Evolutionary conservation across 2,329 filamentous ascomycete species (phyloP).

Genomic region (Beauveria bassiana): DNA sequence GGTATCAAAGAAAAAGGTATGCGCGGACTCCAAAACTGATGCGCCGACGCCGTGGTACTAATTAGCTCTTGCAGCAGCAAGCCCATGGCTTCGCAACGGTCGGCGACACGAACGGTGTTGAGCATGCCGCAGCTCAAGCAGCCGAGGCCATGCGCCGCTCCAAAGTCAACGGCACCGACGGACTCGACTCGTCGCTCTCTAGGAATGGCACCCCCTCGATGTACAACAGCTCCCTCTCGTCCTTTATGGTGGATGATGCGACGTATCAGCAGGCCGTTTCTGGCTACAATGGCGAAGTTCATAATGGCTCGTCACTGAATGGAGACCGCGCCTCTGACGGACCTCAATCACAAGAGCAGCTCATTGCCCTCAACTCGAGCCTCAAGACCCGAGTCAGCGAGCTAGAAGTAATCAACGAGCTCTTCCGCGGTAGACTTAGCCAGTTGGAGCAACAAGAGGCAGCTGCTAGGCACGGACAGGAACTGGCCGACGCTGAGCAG

Average conservation of each 20-base stretch:
- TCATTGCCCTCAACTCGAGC: constrained; percentile 71
- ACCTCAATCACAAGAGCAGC: constrained; percentile 71
- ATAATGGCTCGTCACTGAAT: constrained; percentile 39
- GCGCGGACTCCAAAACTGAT: constrained; percentile 11
- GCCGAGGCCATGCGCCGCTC: constrained; percentile 50
- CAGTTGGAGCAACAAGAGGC: constrained; percentile 73
- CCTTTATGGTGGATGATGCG: constrained; percentile 70
- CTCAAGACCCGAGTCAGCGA: constrained; percentile 95
- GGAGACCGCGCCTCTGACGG: constrained; percentile 59
- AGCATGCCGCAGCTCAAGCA: constrained; percentile 46
- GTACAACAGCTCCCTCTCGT: constrained; percentile 65
- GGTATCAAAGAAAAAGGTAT: constrained; percentile 76
- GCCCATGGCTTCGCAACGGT: constrained; percentile 31
- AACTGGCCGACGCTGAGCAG: constrained; percentile 48
- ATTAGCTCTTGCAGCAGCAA: constrained; percentile 21
- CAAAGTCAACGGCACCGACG: constrained; percentile 68
- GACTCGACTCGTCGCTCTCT: constrained; percentile 70
- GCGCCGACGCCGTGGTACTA: neutral
- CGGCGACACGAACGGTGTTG: constrained; percentile 52
- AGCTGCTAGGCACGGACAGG: constrained; percentile 53
- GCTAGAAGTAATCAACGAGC: constrained; percentile 86
- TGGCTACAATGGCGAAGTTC: constrained; percentile 46
- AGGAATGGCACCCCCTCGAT: constrained; percentile 71
- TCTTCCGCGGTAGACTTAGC: constrained; percentile 68
- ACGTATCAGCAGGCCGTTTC: constrained; percentile 53